phyloP scores from a whole-genome alignment of 306 rosid species.

The Chamaecrista fasciculata region DNA sequence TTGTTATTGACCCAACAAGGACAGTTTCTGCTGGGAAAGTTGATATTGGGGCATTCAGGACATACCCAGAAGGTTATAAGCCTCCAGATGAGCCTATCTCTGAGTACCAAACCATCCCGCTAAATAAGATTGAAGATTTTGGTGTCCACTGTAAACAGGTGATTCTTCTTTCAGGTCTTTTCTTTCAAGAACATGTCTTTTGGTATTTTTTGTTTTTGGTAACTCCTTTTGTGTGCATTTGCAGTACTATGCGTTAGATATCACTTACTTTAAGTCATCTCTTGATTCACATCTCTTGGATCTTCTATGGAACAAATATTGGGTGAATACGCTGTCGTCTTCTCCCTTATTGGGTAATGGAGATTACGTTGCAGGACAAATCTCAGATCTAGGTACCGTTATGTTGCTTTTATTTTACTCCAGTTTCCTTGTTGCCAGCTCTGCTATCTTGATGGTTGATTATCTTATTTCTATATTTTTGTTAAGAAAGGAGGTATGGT shows the following conservation, averaged over 20 bases:
- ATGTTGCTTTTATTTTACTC: not conserved
- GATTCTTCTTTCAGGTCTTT: constrained; percentile 7
- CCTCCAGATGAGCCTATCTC: constrained; percentile 96
- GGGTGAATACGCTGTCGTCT: constrained; percentile 78
- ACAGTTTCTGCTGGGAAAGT: constrained; percentile 99
- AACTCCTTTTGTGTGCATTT: constrained; percentile 29
- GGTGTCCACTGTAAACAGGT: constrained; percentile 99
- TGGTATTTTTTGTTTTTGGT: constrained; percentile 3
- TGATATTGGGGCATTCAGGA: constrained; percentile 98
- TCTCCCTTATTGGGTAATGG: constrained; percentile 96
- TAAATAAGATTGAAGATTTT: constrained; percentile 95
- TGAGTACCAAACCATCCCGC: constrained; percentile 97
- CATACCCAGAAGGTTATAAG: constrained; percentile 96
- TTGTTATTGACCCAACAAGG: constrained; percentile 94
- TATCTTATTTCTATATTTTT: constrained; percentile 9
- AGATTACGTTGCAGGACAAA: constrained; percentile 97
- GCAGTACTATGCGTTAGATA: constrained; percentile 69
- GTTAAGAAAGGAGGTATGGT: not conserved
- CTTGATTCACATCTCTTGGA: constrained; percentile 73
- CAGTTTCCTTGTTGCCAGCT: not conserved
- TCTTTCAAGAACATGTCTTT: not conserved
- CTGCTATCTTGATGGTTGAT: not conserved
- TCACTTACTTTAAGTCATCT: constrained; percentile 71
- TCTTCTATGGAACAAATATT: constrained; percentile 71
- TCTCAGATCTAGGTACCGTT: constrained; percentile 81